Conservation (phyloP, 2,329 filamentous ascomycete genomes). For the Colletotrichum lindemuthianum region DNA sequence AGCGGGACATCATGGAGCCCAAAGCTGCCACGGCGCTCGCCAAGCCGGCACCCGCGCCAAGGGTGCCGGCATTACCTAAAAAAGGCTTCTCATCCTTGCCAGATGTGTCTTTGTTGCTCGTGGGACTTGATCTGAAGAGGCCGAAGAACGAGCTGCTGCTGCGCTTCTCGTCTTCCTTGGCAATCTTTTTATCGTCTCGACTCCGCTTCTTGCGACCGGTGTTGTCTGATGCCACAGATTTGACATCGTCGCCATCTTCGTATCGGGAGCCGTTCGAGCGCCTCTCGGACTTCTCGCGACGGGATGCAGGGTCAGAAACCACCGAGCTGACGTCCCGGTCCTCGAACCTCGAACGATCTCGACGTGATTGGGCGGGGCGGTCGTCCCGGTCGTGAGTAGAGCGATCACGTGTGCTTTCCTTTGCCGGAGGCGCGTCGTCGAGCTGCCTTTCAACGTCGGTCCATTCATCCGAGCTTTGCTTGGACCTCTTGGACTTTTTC, state of each 20-base stretch:
- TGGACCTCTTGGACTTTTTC: constrained; percentile 46
- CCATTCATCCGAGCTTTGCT: constrained; percentile 36
- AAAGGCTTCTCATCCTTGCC: constrained; percentile 60
- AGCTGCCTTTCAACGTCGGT: constrained; percentile 33
- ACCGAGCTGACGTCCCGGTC: constrained; percentile 61
- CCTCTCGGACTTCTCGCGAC: constrained; percentile 47
- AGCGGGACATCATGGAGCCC: constrained; percentile 51
- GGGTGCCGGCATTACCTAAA: constrained; percentile 78
- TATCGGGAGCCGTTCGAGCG: constrained; percentile 49
- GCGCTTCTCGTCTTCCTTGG: constrained; percentile 52
- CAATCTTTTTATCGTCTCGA: constrained; percentile 48
- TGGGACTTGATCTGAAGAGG: constrained; percentile 57
- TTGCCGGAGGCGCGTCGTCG: constrained; percentile 10
- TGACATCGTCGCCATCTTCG: constrained; percentile 60
- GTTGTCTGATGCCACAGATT: constrained; percentile 51
- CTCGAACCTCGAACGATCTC: constrained; percentile 45
- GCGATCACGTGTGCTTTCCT: constrained; percentile 13
- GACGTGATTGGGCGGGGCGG: constrained; percentile 25
- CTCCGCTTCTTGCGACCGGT: constrained; percentile 42
- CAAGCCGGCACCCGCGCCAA: constrained; percentile 75
- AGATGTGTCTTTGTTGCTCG: constrained; percentile 46
- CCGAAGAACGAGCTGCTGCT: constrained; percentile 59
- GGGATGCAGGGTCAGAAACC: constrained; percentile 55
- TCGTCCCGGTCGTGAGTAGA: constrained; percentile 21
- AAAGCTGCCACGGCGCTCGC: constrained; percentile 59